Evolutionary conservation across 2,329 filamentous ascomycete genomes (phyloP), one percentile per base, ranked within the genome.

Genomic region (Fusarium concolor): DNA sequence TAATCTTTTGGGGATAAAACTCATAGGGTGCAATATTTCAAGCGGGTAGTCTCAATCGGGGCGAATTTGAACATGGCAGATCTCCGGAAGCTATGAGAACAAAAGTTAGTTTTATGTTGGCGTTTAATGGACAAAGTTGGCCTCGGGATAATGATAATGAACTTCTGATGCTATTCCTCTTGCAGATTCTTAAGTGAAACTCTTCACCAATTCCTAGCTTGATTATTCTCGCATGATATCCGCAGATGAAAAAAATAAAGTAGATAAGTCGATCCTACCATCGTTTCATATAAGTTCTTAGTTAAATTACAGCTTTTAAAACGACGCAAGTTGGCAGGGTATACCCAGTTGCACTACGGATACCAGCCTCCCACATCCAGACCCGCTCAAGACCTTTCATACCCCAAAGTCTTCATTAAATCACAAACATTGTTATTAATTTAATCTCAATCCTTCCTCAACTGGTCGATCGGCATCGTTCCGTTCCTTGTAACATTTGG

Each of bases 231-330:
- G 47, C 47, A 51, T 51, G 24, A 22, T 38, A 12, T 29, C n/a
- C 12, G 14, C 22, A 24, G 15, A 26, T 6, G 9, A 4, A 7
- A 26, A 7, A 26, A 26, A 6, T 26, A 10, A 3, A 2, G 26
- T 10, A 26, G 26, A 49, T 38, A 37, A 22, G 8, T 43, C 15
- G 26, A 37, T 18, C 37, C 0, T 52, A 24, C 11, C 37, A 44
- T 11, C 15, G 49, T 24, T 31, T n/a, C 49, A 52, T 28, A 22
- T 44, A 17, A 46, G 45, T 28, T 53, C 8, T 45, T 20, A 18
- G 38, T 46, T 45, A 45, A 55, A 55, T 50, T 55, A 55, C 38
- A 14, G 29, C 12, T 10, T 47, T 6, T 44, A 24, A 59, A 63
- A 38, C 57, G 7, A 33, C 18, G n/a, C 41, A 44, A 26, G 22